Conservation (phyloP, 2,329 filamentous ascomycete genomes). For the Diaporthe batatas region DNA sequence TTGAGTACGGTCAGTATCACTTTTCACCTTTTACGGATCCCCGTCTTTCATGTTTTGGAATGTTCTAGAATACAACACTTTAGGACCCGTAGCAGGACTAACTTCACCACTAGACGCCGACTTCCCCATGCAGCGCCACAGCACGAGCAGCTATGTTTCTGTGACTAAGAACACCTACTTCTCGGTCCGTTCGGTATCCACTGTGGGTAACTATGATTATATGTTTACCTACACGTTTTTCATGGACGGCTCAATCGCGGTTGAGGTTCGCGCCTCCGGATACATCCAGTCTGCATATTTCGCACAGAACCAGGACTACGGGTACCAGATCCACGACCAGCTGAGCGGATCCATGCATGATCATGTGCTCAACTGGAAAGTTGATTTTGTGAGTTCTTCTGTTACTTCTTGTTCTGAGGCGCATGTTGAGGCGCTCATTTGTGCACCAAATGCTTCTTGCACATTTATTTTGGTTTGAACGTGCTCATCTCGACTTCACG, state of each 20-base stretch:
- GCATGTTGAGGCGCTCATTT: neutral
- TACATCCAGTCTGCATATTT: constrained; percentile 67
- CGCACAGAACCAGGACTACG: constrained; percentile 60
- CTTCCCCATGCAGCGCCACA: constrained; percentile 64
- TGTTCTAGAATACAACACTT: no score
- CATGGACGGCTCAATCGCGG: constrained; percentile 64
- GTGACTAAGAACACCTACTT: constrained; percentile 63
- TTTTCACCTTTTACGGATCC: no score
- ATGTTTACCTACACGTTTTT: constrained; percentile 65
- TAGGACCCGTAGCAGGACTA: no score
- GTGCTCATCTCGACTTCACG: no score
- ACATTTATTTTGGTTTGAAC: neutral
- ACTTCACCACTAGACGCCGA: no score
- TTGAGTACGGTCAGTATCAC: no score
- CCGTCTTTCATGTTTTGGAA: no score
- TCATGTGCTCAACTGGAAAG: constrained; percentile 68
- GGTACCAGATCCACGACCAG: constrained; percentile 62
- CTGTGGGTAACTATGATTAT: constrained; percentile 69
- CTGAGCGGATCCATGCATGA: constrained; percentile 66
- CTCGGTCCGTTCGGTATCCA: constrained; percentile 60
- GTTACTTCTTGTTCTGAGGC: neutral
- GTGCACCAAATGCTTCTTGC: neutral
- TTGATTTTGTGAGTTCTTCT: constrained; percentile 54
- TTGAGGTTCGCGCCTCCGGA: constrained; percentile 65
- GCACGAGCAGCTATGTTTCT: constrained; percentile 55